Conservation (phyloP, 148 eudicot genomes). For the Arbutus unedo region DNA sequence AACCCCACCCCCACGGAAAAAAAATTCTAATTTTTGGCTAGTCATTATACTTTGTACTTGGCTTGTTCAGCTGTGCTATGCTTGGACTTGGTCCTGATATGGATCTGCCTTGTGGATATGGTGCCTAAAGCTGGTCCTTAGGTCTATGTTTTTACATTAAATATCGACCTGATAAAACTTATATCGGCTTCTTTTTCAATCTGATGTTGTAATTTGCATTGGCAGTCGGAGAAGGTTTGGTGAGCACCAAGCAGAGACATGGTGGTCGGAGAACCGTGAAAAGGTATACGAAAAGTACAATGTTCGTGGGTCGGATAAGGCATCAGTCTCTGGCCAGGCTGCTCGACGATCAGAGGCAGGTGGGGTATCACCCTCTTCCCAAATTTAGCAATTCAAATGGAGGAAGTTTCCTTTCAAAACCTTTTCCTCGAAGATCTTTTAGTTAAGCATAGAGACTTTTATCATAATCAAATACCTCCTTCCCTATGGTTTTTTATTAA, state of each 20-base stretch:
- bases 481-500: not conserved
- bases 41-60: not conserved
- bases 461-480: not conserved
- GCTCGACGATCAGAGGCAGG: constrained; percentile 72
- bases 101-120: not conserved
- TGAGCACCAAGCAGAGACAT: constrained; percentile 92
- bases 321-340: constrained; percentile 65
- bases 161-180: not conserved
- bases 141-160: not conserved
- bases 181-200: not conserved
- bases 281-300: constrained; percentile 84
- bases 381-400: constrained; percentile 28
- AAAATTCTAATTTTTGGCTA: not conserved
- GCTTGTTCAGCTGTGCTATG: not conserved
- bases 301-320: constrained; percentile 73
- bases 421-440: not conserved
- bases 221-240: constrained; percentile 91
- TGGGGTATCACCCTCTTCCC: constrained; percentile 56
- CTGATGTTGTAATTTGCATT: not conserved
- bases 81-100: not conserved
- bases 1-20: not conserved
- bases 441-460: constrained; percentile 9
- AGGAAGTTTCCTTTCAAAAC: constrained; percentile 7
- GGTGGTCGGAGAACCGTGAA: constrained; percentile 99
- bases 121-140: not conserved